Evolutionary conservation across 2,329 filamentous ascomycete species (phyloP).

Genomic region (Akanthomyces lecanii): DNA sequence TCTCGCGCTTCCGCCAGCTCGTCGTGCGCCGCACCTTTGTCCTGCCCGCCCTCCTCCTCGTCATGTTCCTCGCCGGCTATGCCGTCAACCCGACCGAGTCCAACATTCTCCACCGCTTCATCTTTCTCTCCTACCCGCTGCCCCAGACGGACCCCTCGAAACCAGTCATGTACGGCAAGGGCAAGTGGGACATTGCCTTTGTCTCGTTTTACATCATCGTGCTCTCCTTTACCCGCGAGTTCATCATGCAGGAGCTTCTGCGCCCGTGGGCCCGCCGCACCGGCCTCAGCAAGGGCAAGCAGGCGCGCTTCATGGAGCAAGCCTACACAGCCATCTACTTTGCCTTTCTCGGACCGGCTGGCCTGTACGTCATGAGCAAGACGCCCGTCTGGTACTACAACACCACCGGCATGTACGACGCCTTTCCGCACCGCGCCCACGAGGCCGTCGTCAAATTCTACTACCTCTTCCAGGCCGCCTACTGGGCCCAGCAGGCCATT

Average conservation of each 20-base stretch:
- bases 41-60: slow-evolving; percentile 64
- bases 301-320: slow-evolving; percentile 92
- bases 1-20: slow-evolving; percentile 47
- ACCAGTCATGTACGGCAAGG: slow-evolving; percentile 77
- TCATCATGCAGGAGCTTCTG: slow-evolving; percentile 88
- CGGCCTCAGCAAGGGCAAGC: slow-evolving; percentile 73
- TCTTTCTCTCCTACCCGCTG: slow-evolving; percentile 86
- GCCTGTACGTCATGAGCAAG: slow-evolving; percentile 83
- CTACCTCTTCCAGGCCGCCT: slow-evolving; percentile 89
- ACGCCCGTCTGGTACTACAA: slow-evolving; percentile 98
- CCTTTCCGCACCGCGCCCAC: slow-evolving; percentile 78
- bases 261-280: slow-evolving; percentile 67
- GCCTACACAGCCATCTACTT: slow-evolving; percentile 94
- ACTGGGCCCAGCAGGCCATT: slow-evolving; percentile 93
- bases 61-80: slow-evolving; percentile 63
- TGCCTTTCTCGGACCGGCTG: slow-evolving; percentile 72
- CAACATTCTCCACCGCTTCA: slow-evolving; percentile 74
- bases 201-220: slow-evolving; percentile 86
- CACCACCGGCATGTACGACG: slow-evolving; percentile 83
- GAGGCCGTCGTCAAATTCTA: slow-evolving; percentile 86
- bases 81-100: slow-evolving; percentile 69
- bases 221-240: slow-evolving; percentile 89
- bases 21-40: slow-evolving; percentile 59
- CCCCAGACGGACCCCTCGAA: slow-evolving; percentile 42
- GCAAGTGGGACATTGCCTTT: slow-evolving; percentile 79